Base-by-base conservation (phyloP, 495 filamentous ascomycete species). In the Aspergillus homomorphus region DNA sequence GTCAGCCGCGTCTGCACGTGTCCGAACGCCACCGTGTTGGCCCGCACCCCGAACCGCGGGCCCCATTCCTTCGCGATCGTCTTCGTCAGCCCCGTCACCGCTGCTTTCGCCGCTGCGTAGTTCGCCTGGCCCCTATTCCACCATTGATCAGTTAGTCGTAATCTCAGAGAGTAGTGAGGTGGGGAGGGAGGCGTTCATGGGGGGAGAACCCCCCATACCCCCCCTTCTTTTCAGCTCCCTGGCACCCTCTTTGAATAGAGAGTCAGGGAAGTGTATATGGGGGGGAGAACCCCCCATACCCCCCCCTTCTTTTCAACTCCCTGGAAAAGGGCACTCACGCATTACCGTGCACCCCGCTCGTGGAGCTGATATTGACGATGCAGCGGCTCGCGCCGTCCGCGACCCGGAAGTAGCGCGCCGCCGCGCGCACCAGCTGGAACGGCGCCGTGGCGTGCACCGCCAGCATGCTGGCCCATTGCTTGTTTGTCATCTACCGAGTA, bases 21-120 rank as follows among this genome's bases (percentile, higher is more conserved):
- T 3, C 91, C 90, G 59, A 93, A 93, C 41, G 90, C 89, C 56
- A 94, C 76, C 16, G 90, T 90, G 72, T 95, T 95, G 15, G 88
- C 84, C 44, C 91, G 78, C 1, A 96, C 90, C 45, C 90, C 90
- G 64, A 91, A 96, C 20, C 77, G 69, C 0, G 91, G 91, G 38
- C 91, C 91, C 90, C 91, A 95, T 79, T 96, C 91, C 74, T 95
- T 95, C 23, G 91, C 90, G 67, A 95, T 90, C 12, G 89, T 89
- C 71, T 91, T 91, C 53, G 88, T 89, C 6, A 96, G 75, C 2
- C 91, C 91, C 12, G 82, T 80, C 12, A 93, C 83, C 33, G 89
- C 90, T 20, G 90, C 87, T 75, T 96, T 94, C 46, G 89, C 91
- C 38, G 90, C 76, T 45, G 87, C 82, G 71, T 94, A 95, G 78